Evolutionary conservation across 331 rosid genomes (phyloP), one percentile per base, ranked within the genome.

Genomic region (Saraca asoca): DNA sequence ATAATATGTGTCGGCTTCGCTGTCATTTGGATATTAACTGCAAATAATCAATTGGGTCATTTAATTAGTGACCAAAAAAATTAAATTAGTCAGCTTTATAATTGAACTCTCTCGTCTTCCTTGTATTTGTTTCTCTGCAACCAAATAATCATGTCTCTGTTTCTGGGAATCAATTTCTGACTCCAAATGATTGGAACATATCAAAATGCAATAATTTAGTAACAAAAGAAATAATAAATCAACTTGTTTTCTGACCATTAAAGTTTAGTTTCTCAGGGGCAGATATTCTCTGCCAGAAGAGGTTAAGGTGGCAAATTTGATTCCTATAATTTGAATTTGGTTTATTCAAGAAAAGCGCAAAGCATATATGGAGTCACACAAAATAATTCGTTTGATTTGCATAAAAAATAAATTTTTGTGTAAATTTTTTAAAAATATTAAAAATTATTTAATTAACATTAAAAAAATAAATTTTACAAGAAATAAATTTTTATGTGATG

Each of bases 1-100:
- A 69, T 72, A 74, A 79, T 78, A 57, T 69, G 34, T 81, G 81
- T 72, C 75, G 79, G 85, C 91, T 77, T 79, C 74, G 86, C 82
- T 85, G 89, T 86, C 84, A 61, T 74, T 61, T 71, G 62, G 67
- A 77, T 72, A 68, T 75, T 72, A 68, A 43, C 82, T 44, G 44
- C 55, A 33, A 59, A 72, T 65, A 69, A 66, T 83, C 74, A 66
- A 73, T 35, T 48, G 53, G 53, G 44, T 50, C 60, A 60, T 70
- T 74, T 69, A 45, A 68, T 58, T 68, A 57, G 58, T 46, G 59
- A 69, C 60, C 29, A 61, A 74, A 64, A 33, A 74, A 64, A 33
- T 61, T 37, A 61, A 71, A 58, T 64, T 68, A 70, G 64, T 78
- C 75, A 69, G 69, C 83, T 63, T 38, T 44, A 73, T 79, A 68